Conservation (phyloP, 2,329 filamentous ascomycete species). For the Nemania bipapillata region DNA sequence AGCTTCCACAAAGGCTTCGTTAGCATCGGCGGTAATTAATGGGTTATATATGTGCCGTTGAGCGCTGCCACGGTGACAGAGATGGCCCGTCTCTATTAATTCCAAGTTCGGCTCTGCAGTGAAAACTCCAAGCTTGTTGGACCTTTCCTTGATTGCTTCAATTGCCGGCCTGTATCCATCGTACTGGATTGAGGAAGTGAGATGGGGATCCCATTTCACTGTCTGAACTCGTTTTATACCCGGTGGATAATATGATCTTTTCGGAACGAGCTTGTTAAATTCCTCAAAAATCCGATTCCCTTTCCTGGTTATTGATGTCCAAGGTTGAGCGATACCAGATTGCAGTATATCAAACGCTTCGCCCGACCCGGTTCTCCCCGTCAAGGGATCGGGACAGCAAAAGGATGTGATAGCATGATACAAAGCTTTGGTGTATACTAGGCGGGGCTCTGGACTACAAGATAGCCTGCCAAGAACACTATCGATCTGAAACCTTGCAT, state of each 20-base stretch:
- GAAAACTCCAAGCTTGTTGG: slow-evolving; percentile 43
- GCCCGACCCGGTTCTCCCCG: slow-evolving; percentile 55
- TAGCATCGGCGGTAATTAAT: slow-evolving; percentile 12
- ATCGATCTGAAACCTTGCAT: slow-evolving; percentile 30
- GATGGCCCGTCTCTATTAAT: slow-evolving; percentile 19
- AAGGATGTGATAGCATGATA: slow-evolving; percentile 36
- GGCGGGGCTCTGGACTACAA: slow-evolving; percentile 32
- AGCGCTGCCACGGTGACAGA: slow-evolving; percentile 38
- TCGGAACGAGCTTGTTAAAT: slow-evolving; percentile 48
- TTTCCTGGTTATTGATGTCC: slow-evolving; percentile 50
- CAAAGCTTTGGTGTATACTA: slow-evolving; percentile 30
- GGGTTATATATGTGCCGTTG: slow-evolving; percentile 42
- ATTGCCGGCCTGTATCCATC: slow-evolving; percentile 52
- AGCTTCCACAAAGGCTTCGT: neutral
- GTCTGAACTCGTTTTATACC: slow-evolving; percentile 51
- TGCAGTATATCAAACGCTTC: slow-evolving; percentile 65
- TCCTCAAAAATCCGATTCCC: slow-evolving; percentile 31
- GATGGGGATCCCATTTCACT: slow-evolving; percentile 50
- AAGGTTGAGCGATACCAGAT: slow-evolving; percentile 64
- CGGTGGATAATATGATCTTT: slow-evolving; percentile 54
- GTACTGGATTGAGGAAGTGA: slow-evolving; percentile 56
- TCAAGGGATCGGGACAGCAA: slow-evolving; percentile 28
- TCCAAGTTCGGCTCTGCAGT: neutral
- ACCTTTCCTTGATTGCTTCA: slow-evolving; percentile 48
- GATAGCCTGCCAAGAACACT: slow-evolving; percentile 21